Evolutionary conservation across 2,329 filamentous ascomycete genomes (phyloP).

Genomic region (Endoconidiophora laricicola): DNA sequence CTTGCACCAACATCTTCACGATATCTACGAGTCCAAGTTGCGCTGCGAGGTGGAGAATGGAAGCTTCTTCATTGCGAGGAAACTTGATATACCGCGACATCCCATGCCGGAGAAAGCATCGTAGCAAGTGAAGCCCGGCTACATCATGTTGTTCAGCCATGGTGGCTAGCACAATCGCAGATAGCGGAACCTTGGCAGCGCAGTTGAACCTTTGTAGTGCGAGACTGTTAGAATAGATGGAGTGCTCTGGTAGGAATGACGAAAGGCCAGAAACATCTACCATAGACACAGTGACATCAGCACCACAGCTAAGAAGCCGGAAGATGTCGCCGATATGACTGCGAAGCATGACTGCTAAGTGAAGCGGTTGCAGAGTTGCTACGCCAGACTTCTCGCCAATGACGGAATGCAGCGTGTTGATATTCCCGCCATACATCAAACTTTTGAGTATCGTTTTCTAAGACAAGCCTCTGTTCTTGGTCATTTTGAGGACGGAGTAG

Average conservation of each 20-base stretch:
- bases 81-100: too few species aligned
- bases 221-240: slow-evolving; percentile 1
- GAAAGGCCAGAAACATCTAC: not conserved
- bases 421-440: not conserved
- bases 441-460: slow-evolving; percentile 3
- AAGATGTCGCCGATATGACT: not conserved
- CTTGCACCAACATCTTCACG: slow-evolving; percentile 3
- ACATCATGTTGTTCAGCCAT: not conserved
- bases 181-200: not conserved
- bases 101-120: too few species aligned
- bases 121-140: not conserved
- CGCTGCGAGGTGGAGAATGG: slow-evolving; percentile 6
- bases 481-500: slow-evolving; percentile 1
- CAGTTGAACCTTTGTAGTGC: not conserved
- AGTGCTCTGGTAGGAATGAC: not conserved
- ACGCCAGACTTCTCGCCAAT: not conserved
- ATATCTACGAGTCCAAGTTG: slow-evolving; percentile 3
- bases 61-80: not conserved
- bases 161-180: slow-evolving; percentile 2
- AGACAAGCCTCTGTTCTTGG: not conserved
- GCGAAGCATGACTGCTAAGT: slow-evolving; percentile 5
- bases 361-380: slow-evolving; percentile 5
- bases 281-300: not conserved
- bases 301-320: slow-evolving; percentile 4
- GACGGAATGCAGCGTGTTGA: slow-evolving; percentile 6